Evolutionary conservation across 352 stramenopile genomes (phyloP), one percentile per base, ranked within the genome.

Genomic region (Albugo candida): DNA sequence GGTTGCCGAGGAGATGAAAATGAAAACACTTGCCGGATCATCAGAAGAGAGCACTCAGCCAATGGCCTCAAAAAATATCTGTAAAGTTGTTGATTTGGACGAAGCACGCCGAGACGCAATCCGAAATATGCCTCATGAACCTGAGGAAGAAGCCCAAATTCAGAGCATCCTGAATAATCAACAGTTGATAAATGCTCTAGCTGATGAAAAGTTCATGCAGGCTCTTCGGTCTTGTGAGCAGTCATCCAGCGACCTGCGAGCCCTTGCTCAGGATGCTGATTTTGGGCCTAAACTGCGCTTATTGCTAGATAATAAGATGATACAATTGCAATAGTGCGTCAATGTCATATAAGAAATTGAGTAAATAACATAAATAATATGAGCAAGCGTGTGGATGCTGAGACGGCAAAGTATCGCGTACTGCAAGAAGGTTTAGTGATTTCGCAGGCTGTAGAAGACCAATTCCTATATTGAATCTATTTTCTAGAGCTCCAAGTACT

Each of bases 381-480:
- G 41, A 84, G 81, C 66, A 68, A 85, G 36, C 65, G 85, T 56
- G 79, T 86, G 17, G 79, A 92, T 71, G 71, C 69, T 68, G 64
- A 94, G 60, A 91, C 91, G 72, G 64, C 69, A 60, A 71, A 78
- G 56, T 97, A 96, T 65, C 82, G 81, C 48, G 59, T 60, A 43
- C 66, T 97, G 14, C 87, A 97, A 68, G 82, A 95, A 60, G 73
- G 92, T 67, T 44, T 31, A 31, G 24, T 31, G 24, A 31, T 31
- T 31, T 31, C 24, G 3, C 24, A 31, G 8, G 24, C 24, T 31
- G 3, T 10, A 31, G 8, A 8, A 3, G 3, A 31, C 3, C 8
- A 8, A 31, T 31, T 31, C 24, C 3, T 31, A 31, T 31, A 3
- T 3, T 31, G 3, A 39, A 41, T n/a, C 35, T 24, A 53, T 17